Evolutionary conservation across 352 stramenopile genomes (phyloP), one percentile per base, ranked within the genome.

Genomic region (Pythium plurisporium): DNA sequence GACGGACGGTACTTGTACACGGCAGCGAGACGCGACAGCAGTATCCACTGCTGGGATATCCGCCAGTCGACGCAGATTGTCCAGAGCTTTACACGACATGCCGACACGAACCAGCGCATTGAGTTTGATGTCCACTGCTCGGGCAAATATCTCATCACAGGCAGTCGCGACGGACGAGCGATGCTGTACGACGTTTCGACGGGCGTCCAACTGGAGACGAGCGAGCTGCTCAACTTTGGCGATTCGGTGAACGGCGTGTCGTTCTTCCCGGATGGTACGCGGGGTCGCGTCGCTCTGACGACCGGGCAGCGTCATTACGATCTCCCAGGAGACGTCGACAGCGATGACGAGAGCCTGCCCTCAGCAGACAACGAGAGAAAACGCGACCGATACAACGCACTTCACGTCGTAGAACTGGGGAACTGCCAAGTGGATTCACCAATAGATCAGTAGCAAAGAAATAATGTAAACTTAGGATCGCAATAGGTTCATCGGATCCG

Each of bases 11-110:
- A 80, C 27, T 60, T 96, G 7, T 92, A 82, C 55, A 94, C 82
- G 7, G 80, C 79, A 44, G 80, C 82, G 9, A 74, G 88, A 15
- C 73, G 76, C 8, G 83, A 96, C 59, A 59, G 59, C 27, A 62
- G 51, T 19, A 88, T 96, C 34, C 74, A 91, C n/a, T 90, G 79
- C 60, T 96, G 86, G 84, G 88, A 96, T 65, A 82, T 96, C 19
- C 84, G 88, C 34, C 67, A 74, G 12, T 76, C 78, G 19, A 86
- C 76, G 23, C 62, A 83, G 50, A 85, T 90, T 56, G 53, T 90
- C 23, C 62, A 86, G 34, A 76, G 73, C 40, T 87, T 91, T 36
- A 52, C 74, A 37, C 71, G 83, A 10, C 61, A 76, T 3, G 71
- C 73, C 5, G 74, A 87, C 44, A 89, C 79, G 47, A 91, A 92